Evolutionary conservation across 2,329 filamentous ascomycete genomes (phyloP), one percentile per base, ranked within the genome.

Genomic region (Cyanodermella asteris): DNA sequence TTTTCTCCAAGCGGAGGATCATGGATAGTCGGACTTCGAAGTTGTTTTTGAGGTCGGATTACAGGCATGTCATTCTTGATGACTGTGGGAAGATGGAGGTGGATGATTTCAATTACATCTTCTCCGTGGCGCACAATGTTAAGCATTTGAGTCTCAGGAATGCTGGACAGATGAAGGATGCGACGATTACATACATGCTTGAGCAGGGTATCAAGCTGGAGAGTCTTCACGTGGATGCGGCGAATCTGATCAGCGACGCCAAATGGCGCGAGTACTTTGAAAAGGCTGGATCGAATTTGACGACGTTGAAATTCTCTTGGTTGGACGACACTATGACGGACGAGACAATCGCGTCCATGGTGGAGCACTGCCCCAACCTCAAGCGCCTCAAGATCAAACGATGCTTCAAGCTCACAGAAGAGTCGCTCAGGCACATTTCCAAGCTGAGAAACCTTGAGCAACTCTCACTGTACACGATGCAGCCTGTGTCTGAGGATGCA

Each of bases 151-250:
- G 80, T 34, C 53, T 91, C 7, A 69, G 74, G 24, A 84, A 82
- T 39, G 78, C 72, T n/a, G 76, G 87, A 24, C 82, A 91, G 41
- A 73, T 93, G 56, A 91, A 91, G 47, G 75, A 93, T 39, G 58
- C 59, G 19, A 74, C 81, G 20, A 61, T 93, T 46, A 65, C 78
- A 26, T 91, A 84, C 44, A 63, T 93, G 39, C 55, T 77, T 12
- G 68, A 69, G 28, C 74, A 77, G 23, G 61, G 74, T 24, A 62
- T 67, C 24, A 49, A 61, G 6, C 55, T 93, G n/a, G 63, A 69
- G 31, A 60, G 67, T 28, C 56, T 94, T 21, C 75, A 80, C 33
- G 59, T 94, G 1, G 72, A 87, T 33, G 77, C 80, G 7, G 69
- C 78, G 7, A 94, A 91, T 36, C 64, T 94, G 1, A 55, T 94